phyloP scores from a whole-genome alignment of 805 yeast genomes.

The Myxozyma neotropica region DNA sequence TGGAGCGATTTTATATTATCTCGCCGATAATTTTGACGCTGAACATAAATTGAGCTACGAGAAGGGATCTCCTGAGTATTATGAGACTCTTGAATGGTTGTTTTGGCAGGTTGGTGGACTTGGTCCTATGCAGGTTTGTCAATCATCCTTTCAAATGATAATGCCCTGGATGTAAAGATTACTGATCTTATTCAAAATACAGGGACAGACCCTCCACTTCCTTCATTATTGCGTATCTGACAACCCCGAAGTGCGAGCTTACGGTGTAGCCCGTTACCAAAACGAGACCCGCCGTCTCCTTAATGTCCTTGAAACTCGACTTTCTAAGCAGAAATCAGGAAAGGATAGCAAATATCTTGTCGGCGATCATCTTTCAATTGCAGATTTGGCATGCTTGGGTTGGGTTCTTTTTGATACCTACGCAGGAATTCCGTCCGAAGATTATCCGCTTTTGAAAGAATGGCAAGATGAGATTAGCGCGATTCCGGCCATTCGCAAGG shows the following conservation, averaged over 20 bases:
- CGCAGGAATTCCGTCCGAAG: slow-evolving; percentile 30
- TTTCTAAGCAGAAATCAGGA: slow-evolving; percentile 45
- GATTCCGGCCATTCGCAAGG: slow-evolving; percentile 68
- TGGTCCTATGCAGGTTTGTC: slow-evolving; percentile 56
- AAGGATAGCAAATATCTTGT: slow-evolving; percentile 54
- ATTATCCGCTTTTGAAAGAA: slow-evolving; percentile 70
- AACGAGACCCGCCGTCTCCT: slow-evolving; percentile 57
- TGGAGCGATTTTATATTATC: slow-evolving; percentile 62
- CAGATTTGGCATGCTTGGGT: slow-evolving; percentile 44
- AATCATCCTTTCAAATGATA: too few species aligned
- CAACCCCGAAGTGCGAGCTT: slow-evolving; percentile 51
- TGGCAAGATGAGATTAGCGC: slow-evolving; percentile 92
- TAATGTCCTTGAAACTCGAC: slow-evolving; percentile 56
- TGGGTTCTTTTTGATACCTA: slow-evolving; percentile 21
- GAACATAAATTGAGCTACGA: slow-evolving; percentile 49
- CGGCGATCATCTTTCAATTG: slow-evolving; percentile 59
- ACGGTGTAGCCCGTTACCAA: slow-evolving; percentile 55
- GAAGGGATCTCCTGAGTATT: slow-evolving; percentile 50
- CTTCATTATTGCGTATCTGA: slow-evolving; percentile 43
- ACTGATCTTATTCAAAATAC: too few species aligned
- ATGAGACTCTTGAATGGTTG: slow-evolving; percentile 37
- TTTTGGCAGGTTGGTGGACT: slow-evolving; percentile 29
- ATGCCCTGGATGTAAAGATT: too few species aligned
- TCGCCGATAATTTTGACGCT: slow-evolving; percentile 62
- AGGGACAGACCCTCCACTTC: slow-evolving; percentile 62